Percentiles rank a stretch among this genome's conserved stretches.
Evolutionary conservation across 2,329 filamentous ascomycete genomes (phyloP).

Genomic region (Emmonsiellopsis sp.): DNA sequence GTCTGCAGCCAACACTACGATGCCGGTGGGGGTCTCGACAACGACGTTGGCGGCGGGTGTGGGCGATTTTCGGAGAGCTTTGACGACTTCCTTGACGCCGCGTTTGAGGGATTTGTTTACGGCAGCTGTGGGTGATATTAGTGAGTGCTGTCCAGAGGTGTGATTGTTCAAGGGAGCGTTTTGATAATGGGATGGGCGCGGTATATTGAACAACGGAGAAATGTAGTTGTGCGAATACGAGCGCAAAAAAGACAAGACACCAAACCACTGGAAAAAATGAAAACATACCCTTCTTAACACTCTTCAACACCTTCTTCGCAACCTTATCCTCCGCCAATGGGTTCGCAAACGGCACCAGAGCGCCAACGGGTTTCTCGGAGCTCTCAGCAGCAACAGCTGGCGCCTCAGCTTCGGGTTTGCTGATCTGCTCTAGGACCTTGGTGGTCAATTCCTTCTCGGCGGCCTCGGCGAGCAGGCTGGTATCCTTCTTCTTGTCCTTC

Average conservation of each 20-base stretch:
- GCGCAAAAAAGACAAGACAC: neutral
- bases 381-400: conserved; percentile 16
- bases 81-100: conserved; percentile 98
- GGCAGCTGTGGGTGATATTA: conserved; percentile 55
- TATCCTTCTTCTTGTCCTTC: conserved; percentile 38
- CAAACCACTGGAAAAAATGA: conserved; percentile 1
- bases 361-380: conserved; percentile 31
- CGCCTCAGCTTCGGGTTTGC: conserved; percentile 17
- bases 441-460: conserved; percentile 31
- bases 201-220: too few relatives aligned
- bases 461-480: conserved; percentile 28
- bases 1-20: conserved; percentile 91
- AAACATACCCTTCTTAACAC: conserved; percentile 42
- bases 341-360: conserved; percentile 42
- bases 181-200: neutral
- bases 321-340: conserved; percentile 43
- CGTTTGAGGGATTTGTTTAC: conserved; percentile 94
- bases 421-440: conserved; percentile 27
- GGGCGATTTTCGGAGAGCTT: conserved; percentile 88
- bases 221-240: neutral
- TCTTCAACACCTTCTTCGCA: conserved; percentile 44
- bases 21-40: conserved; percentile 54
- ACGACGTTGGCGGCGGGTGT: conserved; percentile 56
- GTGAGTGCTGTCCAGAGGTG: neutral
- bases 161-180: neutral